Conservation (phyloP, 306 rosid species). For the Trichosanthes cucumerina region DNA sequence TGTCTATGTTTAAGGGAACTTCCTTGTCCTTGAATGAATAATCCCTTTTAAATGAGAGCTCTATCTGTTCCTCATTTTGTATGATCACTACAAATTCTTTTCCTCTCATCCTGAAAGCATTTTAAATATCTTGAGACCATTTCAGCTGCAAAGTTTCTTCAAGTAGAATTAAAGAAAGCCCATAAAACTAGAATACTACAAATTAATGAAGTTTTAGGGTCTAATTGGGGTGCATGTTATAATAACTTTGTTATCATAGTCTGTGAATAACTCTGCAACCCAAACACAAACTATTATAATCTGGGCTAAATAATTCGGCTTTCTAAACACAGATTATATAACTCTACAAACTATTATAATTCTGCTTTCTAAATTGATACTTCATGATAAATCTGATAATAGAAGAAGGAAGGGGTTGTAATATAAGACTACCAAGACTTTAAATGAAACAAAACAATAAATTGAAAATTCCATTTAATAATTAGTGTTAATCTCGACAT, state of each 20-base stretch:
- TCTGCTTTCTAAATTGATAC: neutral
- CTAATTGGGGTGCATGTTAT: no score
- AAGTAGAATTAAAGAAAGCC: neutral
- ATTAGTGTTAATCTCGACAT: conserved; percentile 13
- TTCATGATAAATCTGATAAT: neutral
- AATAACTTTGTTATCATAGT: no score
- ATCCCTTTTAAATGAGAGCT: conserved; percentile 67
- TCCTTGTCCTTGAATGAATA: conserved; percentile 42
- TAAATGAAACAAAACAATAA: neutral
- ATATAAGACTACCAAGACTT: neutral
- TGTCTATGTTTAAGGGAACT: conserved; percentile 82
- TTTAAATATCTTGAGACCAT: neutral
- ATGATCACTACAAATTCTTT: conserved; percentile 44
- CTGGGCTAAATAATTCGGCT: no score
- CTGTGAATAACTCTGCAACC: no score
- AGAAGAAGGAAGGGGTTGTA: neutral
- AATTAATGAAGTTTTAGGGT: neutral
- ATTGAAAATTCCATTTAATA: neutral
- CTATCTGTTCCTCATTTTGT: conserved; percentile 74
- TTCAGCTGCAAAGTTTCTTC: neutral
- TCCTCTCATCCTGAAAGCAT: conserved; percentile 55
- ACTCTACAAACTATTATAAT: no score
- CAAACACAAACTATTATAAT: no score
- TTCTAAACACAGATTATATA: no score
- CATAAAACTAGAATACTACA: neutral